phyloP scores from a whole-genome alignment of 495 filamentous ascomycete species.

The Aeminium ludgeri region DNA sequence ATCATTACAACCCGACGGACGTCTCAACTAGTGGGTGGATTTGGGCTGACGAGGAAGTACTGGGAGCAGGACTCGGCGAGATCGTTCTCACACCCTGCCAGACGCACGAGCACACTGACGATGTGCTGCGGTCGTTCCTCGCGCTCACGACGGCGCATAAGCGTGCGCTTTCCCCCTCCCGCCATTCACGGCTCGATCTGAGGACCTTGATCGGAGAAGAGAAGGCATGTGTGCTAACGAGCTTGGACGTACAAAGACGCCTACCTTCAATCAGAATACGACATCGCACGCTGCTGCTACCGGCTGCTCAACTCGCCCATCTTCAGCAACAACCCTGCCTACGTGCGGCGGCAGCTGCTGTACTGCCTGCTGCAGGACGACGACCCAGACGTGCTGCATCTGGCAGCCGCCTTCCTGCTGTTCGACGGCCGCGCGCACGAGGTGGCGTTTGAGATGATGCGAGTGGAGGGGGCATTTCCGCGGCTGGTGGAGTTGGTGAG shows the following conservation, averaged over 20 bases:
- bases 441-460: slow-evolving; percentile 67
- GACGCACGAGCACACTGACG: slow-evolving; percentile 66
- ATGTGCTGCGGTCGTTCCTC: slow-evolving; percentile 70
- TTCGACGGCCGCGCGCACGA: slow-evolving; percentile 76
- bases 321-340: slow-evolving; percentile 58
- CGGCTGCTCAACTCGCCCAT: slow-evolving; percentile 59
- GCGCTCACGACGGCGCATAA: slow-evolving; percentile 61
- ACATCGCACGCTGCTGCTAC: slow-evolving; percentile 69
- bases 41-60: slow-evolving; percentile 10
- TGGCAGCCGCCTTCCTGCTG: slow-evolving; percentile 74
- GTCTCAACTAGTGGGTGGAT: neutral
- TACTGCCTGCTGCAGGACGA: slow-evolving; percentile 87
- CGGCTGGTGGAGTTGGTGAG: slow-evolving; percentile 71
- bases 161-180: slow-evolving; percentile 27
- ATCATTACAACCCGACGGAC: neutral
- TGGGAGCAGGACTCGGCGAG: slow-evolving; percentile 53
- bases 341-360: slow-evolving; percentile 84
- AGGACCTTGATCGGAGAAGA: neutral
- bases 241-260: slow-evolving; percentile 35
- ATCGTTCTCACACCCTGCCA: slow-evolving; percentile 58
- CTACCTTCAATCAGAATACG: slow-evolving; percentile 69
- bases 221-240: neutral
- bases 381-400: slow-evolving; percentile 56
- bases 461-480: slow-evolving; percentile 65
- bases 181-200: neutral